These are phyloP conservation scores for Alternaria ventricosa DNA, from an alignment of 2,329 filamentous ascomycete genomes.

Conservation along the genomic window DNA sequence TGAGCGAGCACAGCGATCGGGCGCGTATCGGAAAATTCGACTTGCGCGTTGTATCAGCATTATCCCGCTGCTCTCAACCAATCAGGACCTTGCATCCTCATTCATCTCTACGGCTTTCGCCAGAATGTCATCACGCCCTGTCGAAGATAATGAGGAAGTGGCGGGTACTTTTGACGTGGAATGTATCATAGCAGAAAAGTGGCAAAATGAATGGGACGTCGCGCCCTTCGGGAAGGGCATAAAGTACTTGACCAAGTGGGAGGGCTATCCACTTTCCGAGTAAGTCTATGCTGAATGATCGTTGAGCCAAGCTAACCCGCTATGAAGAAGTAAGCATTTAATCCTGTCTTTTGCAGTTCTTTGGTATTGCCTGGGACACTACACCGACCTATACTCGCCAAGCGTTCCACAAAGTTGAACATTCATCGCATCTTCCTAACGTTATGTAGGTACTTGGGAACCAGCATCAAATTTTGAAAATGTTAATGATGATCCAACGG, in stretches of 20 bases:
- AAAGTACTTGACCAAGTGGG: conserved; percentile 70
- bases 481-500: neutral
- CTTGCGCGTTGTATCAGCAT: neutral
- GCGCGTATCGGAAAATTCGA: neutral
- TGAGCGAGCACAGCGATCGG: neutral
- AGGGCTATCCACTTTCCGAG: conserved; percentile 59
- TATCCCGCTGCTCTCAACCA: conserved; percentile 7
- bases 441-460: conserved; percentile 36
- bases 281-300: conserved; percentile 11
- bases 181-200: conserved; percentile 38
- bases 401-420: neutral
- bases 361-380: neutral
- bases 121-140: conserved; percentile 10
- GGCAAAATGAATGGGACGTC: conserved; percentile 52
- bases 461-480: conserved; percentile 16
- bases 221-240: conserved; percentile 26
- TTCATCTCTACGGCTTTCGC: neutral
- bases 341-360: neutral
- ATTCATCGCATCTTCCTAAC: conserved; percentile 4
- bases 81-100: conserved; percentile 13
- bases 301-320: neutral
- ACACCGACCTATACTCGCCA: neutral
- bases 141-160: conserved; percentile 4
- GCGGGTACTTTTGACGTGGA: conserved; percentile 25
- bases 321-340: conserved; percentile 14